Evolutionary conservation across 345 rosid genomes (phyloP).

Genomic region (Eucalyptus grandis): DNA sequence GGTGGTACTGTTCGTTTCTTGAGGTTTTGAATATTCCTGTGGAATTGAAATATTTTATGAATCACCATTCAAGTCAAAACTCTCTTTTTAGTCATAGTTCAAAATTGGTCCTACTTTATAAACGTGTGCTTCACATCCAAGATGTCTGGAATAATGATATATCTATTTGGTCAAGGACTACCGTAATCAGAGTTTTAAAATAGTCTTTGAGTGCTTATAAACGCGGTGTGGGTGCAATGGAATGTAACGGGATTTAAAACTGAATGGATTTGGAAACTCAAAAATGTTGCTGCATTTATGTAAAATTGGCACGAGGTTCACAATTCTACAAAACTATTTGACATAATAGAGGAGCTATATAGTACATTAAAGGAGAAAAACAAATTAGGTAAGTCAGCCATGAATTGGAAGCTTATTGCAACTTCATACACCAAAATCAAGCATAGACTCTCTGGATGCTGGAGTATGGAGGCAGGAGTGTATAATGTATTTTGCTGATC

Average conservation of each 20-base stretch:
- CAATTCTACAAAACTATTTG: neutral
- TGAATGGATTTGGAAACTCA: neutral
- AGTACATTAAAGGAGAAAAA: neutral
- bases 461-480: neutral
- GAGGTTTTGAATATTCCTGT: neutral
- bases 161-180: neutral
- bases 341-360: neutral
- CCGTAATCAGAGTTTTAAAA: neutral
- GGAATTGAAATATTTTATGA: neutral
- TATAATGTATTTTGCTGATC: neutral
- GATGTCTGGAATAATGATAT: neutral
- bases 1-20: neutral
- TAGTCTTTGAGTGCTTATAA: neutral
- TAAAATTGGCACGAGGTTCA: neutral
- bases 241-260: neutral
- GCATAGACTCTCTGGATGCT: neutral
- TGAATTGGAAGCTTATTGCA: neutral
- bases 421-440: neutral
- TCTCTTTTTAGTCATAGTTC: neutral
- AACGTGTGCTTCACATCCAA: neutral
- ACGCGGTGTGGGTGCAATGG: neutral
- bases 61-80: neutral
- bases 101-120: neutral
- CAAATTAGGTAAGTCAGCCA: neutral
- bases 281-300: neutral